Evolutionary conservation across 139 green algal species (phyloP).

Genomic region (Coelastrella sp.): DNA sequence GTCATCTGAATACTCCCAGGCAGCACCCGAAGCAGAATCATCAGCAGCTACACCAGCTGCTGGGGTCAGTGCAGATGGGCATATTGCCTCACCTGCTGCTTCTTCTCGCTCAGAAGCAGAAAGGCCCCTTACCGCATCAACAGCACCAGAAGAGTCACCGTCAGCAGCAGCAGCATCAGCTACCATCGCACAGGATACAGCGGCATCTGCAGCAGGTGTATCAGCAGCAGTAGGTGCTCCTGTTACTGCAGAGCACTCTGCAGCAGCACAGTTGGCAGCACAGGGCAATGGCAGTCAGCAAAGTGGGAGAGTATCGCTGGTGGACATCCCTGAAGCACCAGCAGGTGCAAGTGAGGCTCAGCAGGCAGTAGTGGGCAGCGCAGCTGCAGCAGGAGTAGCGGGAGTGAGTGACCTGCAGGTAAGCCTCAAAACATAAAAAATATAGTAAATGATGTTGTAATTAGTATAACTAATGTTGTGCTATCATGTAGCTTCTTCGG

Average conservation of each 20-base stretch:
- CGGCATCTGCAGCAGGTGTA: not conserved
- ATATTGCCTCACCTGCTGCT: not conserved
- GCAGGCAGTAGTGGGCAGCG: not conserved
- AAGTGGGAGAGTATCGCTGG: no score
- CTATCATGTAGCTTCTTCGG: no score
- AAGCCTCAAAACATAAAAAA: no score
- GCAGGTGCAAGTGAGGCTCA: not conserved
- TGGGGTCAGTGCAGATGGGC: not conserved
- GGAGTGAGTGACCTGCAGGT: not conserved
- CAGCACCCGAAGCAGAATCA: not conserved
- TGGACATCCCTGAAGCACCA: not conserved
- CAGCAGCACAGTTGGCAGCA: not conserved
- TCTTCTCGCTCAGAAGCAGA: not conserved
- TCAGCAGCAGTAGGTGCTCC: not conserved
- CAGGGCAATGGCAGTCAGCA: not conserved
- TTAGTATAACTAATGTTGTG: no score
- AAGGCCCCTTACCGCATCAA: not conserved
- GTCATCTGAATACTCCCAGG: not conserved
- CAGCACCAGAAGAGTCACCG: not conserved
- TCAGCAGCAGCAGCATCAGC: not conserved
- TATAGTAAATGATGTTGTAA: no score
- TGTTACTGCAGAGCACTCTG: not conserved
- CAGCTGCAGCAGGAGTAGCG: not conserved
- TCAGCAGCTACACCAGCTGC: not conserved
- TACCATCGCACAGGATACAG: not conserved